These are phyloP conservation scores for Paramecium sonneborni DNA, from an alignment of 73 alveolate genomes.

Conservation along the genomic window DNA sequence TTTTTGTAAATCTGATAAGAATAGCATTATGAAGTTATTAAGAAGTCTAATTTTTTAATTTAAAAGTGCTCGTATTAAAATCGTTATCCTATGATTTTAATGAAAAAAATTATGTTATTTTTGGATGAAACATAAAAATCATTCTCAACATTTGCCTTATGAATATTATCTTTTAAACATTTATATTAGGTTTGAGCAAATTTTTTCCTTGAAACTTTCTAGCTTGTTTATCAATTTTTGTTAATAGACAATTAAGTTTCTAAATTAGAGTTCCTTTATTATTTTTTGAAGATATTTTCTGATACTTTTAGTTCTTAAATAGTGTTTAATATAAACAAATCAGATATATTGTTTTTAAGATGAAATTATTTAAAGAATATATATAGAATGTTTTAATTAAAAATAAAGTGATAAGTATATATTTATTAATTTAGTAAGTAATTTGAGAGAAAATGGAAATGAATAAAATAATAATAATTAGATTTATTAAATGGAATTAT, in stretches of 20 bases:
- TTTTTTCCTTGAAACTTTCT: slow-evolving; percentile 28
- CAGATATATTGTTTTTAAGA: not conserved
- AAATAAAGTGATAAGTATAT: not conserved
- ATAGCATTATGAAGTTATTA: too few species aligned
- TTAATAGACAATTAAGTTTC: too few species aligned
- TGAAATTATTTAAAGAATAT: not conserved
- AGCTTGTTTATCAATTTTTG: not conserved
- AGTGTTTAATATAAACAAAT: not conserved
- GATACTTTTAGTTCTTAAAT: slow-evolving; percentile 25
- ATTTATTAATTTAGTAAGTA: not conserved
- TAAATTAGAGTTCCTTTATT: too few species aligned
- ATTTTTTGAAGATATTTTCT: too few species aligned
- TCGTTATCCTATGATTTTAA: slow-evolving; percentile 73
- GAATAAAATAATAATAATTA: not conserved
- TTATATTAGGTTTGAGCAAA: too few species aligned
- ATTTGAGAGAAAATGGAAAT: not conserved
- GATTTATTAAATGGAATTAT: not conserved
- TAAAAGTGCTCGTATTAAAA: too few species aligned
- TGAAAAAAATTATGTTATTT: too few species aligned
- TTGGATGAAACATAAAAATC: too few species aligned
- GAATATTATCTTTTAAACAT: slow-evolving; percentile 54
- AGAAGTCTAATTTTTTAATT: slow-evolving; percentile 85
- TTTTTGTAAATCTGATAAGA: slow-evolving; percentile 83
- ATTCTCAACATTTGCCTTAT: too few species aligned
- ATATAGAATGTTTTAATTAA: too few species aligned